Base-by-base conservation (phyloP, 768 basidiomycete species). In the Cyclocybe aegerita region DNA sequence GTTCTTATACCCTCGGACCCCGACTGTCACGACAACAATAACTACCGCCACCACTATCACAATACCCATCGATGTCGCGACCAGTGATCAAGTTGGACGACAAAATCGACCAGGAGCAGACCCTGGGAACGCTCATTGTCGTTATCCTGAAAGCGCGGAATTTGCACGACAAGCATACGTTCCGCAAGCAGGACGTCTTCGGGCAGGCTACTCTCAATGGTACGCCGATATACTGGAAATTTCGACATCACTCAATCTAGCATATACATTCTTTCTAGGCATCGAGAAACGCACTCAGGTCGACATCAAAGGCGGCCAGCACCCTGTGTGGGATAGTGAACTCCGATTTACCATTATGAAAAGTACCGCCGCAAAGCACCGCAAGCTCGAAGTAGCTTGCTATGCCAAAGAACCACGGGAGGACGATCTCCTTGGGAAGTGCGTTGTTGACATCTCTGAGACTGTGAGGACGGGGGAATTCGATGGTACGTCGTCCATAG, bases 181-280 rank as follows among this genome's bases (percentile, higher is more conserved):
- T 97, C 63, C 87, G 89, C 67, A 98, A 97, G 66, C 93, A 96
- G 63, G 90, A 95, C 67, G 93, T 89, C 1, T 96, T 85, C 64
- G 86, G 85, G 3, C 78, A 87, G 55, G 74, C 83, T 5, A 70
- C 74, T 2, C 68, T 94, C 15, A 79, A 78, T 57, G 78, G 79
- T 73, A 46, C 52, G 68, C 41, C 39, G 8, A 36, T 29, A 16
- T 54, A 38, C 39, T 35, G 23, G 23, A 23, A 23, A 23, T 23
- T 23, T 23, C 23, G 23, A 23, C 23, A 23, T 23, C 23, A 5
- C 23, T 23, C 4, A 23, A 23, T 5, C 23, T 23, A 23, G 5
- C 23, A 23, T 23, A 23, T 23, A 23, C 23, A 17, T 35, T 17
- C 29, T 42, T 16, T 50, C 68, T 73, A 66, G 82, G 83, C 35